phyloP scores from a whole-genome alignment of 1,139 yeast species.

The Protomyces inundatus region DNA sequence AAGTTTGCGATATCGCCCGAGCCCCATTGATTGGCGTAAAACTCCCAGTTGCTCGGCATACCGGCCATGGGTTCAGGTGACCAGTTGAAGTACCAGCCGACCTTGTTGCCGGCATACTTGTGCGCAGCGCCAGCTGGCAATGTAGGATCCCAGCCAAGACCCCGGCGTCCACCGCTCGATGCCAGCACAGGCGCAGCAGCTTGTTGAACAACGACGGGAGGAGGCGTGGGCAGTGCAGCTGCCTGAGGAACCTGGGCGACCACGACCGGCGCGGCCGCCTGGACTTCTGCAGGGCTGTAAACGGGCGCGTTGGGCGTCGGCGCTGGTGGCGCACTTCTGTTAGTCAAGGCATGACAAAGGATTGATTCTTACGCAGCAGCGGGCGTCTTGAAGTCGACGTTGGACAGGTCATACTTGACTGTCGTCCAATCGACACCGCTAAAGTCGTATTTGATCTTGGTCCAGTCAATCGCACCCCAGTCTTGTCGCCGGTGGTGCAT shows the following conservation, averaged over 20 bases:
- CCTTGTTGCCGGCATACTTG: slow-evolving; percentile 1
- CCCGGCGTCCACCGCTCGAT: slow-evolving; percentile 7
- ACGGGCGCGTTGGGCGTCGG: neutral
- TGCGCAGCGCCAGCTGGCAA: slow-evolving; percentile 2
- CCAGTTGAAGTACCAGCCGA: slow-evolving; percentile 25
- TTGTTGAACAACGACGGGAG: neutral
- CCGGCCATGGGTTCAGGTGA: slow-evolving; percentile 11
- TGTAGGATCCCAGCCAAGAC: slow-evolving; percentile 21
- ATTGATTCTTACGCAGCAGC: slow-evolving; percentile 5
- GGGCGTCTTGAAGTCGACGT: slow-evolving; percentile 3
- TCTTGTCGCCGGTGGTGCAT: slow-evolving; percentile 20
- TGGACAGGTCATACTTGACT: slow-evolving; percentile 13
- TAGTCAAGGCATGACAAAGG: neutral
- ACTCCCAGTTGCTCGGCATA: slow-evolving; percentile 19
- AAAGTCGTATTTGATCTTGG: slow-evolving; percentile 10
- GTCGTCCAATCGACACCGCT: slow-evolving; percentile 19
- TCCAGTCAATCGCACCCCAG: slow-evolving; percentile 20
- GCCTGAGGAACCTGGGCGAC: neutral
- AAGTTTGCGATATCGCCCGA: slow-evolving; percentile 13
- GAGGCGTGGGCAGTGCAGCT: neutral
- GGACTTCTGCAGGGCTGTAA: neutral
- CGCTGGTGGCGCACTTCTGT: slow-evolving; percentile 14
- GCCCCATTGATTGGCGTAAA: slow-evolving; percentile 23
- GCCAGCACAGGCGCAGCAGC: neutral
- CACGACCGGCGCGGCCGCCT: neutral